These are phyloP conservation scores for Rhynchospora tenuis DNA, from an alignment of 176 grass and related monocot genomes.

Conservation along the genomic window DNA sequence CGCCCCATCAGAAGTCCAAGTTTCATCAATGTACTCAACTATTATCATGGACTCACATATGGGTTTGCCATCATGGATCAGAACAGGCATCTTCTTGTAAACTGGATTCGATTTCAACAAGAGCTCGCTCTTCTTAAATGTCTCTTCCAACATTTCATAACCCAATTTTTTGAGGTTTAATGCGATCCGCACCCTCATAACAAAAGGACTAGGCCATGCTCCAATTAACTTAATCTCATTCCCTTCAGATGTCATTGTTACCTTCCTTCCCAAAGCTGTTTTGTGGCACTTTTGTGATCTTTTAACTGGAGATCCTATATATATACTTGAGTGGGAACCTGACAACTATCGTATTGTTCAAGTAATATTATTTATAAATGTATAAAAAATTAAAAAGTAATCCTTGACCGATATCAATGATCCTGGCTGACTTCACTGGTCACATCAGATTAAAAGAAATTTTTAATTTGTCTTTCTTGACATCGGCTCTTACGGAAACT, in stretches of 20 bases:
- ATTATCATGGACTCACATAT: conserved; percentile 49
- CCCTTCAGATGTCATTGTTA: conserved; percentile 9
- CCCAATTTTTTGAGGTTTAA: conserved; percentile 48
- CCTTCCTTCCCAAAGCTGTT: too few relatives aligned
- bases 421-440: too few relatives aligned
- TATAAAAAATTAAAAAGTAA: too few relatives aligned
- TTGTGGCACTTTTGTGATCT: too few relatives aligned
- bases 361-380: too few relatives aligned
- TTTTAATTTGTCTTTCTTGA: too few relatives aligned
- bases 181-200: conserved; percentile 22
- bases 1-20: neutral
- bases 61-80: conserved; percentile 46
- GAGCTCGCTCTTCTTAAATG: conserved; percentile 34
- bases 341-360: too few relatives aligned
- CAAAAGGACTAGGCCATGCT: conserved; percentile 28
- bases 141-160: conserved; percentile 34
- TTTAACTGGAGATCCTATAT: too few relatives aligned
- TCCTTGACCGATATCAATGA: too few relatives aligned
- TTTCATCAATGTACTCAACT: conserved; percentile 64
- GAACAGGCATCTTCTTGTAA: conserved; percentile 55
- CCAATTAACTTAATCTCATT: conserved; percentile 44
- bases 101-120: conserved; percentile 47
- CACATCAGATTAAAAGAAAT: too few relatives aligned
- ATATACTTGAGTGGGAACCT: too few relatives aligned
- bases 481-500: too few relatives aligned